Evolutionary conservation across 371 early-diverging fungal genomes (phyloP).

Genomic region (Aphelidium insulamus): DNA sequence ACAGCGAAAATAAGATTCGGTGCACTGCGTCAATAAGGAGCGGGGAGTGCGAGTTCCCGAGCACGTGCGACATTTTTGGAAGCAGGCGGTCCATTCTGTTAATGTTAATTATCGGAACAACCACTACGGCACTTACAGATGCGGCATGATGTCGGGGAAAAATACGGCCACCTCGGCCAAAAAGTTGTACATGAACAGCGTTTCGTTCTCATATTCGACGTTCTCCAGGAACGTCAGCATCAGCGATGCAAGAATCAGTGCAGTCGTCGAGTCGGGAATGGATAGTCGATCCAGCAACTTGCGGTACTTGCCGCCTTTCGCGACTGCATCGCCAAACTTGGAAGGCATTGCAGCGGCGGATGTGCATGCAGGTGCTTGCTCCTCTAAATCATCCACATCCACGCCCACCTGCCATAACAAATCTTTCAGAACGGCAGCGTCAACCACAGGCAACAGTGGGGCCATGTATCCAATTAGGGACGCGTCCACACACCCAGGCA

Average conservation of each 20-base stretch:
- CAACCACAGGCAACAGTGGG: constrained; percentile 41
- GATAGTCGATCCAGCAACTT: constrained; percentile 37
- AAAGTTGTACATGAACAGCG: constrained; percentile 54
- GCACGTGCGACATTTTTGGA: too few species aligned
- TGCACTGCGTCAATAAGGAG: too few species aligned
- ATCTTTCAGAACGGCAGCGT: constrained; percentile 33
- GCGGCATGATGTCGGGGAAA: constrained; percentile 44
- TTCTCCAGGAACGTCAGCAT: constrained; percentile 57
- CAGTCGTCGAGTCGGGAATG: constrained; percentile 38
- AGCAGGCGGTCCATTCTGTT: too few species aligned
- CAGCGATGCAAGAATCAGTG: constrained; percentile 46
- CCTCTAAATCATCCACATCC: constrained; percentile 6
- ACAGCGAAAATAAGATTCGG: too few species aligned
- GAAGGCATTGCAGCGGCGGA: constrained; percentile 4
- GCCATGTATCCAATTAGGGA: constrained; percentile 60
- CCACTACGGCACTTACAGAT: constrained; percentile 27
- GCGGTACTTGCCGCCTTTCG: constrained; percentile 17
- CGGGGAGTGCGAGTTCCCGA: too few species aligned
- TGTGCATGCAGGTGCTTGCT: not conserved
- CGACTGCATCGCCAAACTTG: constrained; percentile 1
- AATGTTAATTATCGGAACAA: not conserved
- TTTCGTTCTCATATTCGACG: constrained; percentile 63
- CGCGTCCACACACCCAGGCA: too few species aligned
- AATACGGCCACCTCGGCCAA: constrained; percentile 53
- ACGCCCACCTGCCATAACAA: constrained; percentile 32